Evolutionary conservation across 306 rosid genomes (phyloP), one percentile per base, ranked within the genome.

Genomic region (barrel medic (Medicago truncatula)): DNA sequence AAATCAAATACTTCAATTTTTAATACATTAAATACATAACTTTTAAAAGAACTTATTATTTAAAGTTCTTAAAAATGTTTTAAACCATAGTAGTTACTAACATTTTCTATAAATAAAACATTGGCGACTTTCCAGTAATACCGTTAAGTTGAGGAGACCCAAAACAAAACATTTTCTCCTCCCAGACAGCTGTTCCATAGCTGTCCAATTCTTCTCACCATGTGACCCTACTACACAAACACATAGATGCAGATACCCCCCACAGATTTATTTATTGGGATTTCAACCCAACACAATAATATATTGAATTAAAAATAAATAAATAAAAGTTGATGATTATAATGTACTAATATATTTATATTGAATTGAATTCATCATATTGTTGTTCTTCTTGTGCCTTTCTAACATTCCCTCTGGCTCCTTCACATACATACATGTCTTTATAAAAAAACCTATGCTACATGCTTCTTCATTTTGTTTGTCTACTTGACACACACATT

Each of bases 101-200:
- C 31, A 28, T 28, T 28, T 28, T 28, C 31, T 28, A 28, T 28
- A 47, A 54, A 54, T 3, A 56, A 80, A 78, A 31, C 50, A 77
- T 31, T 83, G 83, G 88, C 86, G 86, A 87, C 86, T 88, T 92
- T 90, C 86, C 81, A 84, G 96, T 84, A 83, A 86, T 87, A 90
- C 92, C 92, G 91, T 90, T 92, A 75, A 70, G 85, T 71, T 81
- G 70, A 81, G 78, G 91, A 88, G 82, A 58, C 76, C 80, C 92
- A 85, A 61, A 15, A 87, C 54, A 63, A 79, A 63, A 64, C 47
- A 38, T 39, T 17, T 64, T 64, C 46, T 18, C 14, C 50, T 36
- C 21, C 17, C 23, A 20, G 80, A 77, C 85, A 88, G 92, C 94
- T 88, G 96, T 88, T 66, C 82, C 83, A 83, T 87, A 86, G 94